Evolutionary conservation across 2,329 filamentous ascomycete species (phyloP), one percentile per base, ranked within the genome.

Genomic region (Pyrenophora graminea): DNA sequence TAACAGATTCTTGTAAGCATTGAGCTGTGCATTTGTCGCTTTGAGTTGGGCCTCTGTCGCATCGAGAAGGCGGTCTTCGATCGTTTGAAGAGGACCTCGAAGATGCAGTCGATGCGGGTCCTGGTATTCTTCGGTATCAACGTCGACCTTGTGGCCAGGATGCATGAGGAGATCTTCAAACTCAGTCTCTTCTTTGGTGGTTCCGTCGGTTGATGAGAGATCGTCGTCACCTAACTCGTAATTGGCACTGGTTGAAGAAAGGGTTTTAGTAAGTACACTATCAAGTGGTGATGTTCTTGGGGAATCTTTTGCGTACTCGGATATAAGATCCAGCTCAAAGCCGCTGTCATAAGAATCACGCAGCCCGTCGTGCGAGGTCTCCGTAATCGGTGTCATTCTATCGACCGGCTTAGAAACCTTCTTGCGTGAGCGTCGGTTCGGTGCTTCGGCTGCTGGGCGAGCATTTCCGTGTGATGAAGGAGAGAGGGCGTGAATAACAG

Each of bases 371-470:
- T 51, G 40, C 12, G 62, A 63, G 13, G 51, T 44, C 45, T 68
- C 65, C 12, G 58, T 67, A 44, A 67, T 67, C 8, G 64, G 59
- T 3, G 63, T 45, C 63, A 68, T 64, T 7, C 43, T 48, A 21
- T 66, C 46, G 3, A 68, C 42, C 8, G 43, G 42, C 42, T 62
- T 67, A 19, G 52, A 32, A 1, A 27, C 33, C 36, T 48, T 61
- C 51, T 51, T 64, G 39, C 50, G 51, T 21, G 21, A 54, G 18
- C 51, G 49, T 23, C 46, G 51, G 40, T 39, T 51, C 8, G 47
- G 36, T 19, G 23, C n/a, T 23, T 48, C 39, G 15, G 45, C 13
- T 10, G 40, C 38, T 8, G 44, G 45, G 17, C 43, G 50, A 34
- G 49, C 32, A 33, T 46, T 44, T 15, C 31, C 21, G 15, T 40